These are phyloP conservation scores for Cynanchum wilfordii DNA, from an alignment of 257 asterid genomes.

Conservation along the genomic window DNA sequence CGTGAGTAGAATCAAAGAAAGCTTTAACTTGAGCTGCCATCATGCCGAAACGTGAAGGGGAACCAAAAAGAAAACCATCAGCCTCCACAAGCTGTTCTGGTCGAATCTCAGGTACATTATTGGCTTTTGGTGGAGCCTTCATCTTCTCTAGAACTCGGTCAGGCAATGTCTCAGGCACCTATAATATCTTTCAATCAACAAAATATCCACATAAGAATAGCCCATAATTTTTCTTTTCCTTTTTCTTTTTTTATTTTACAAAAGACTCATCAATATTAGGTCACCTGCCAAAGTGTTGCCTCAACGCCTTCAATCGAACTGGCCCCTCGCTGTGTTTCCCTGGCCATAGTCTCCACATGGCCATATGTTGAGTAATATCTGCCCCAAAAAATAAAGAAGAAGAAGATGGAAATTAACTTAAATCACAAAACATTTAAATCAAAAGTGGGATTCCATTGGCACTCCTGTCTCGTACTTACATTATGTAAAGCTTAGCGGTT, in stretches of 20 bases:
- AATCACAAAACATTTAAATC: neutral
- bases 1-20: constrained; percentile 68
- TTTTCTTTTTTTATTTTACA: neutral
- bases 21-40: constrained; percentile 95
- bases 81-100: constrained; percentile 86
- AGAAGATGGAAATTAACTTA: neutral
- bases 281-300: constrained; percentile 87
- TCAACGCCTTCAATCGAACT: constrained; percentile 68
- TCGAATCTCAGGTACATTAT: constrained; percentile 68
- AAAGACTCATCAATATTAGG: neutral
- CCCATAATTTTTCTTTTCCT: neutral
- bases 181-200: constrained; percentile 18
- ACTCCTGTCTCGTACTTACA: constrained; percentile 35
- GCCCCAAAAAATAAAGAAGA: constrained; percentile 7
- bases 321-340: constrained; percentile 75
- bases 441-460: neutral
- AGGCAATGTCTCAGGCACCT: constrained; percentile 87
- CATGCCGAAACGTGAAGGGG: constrained; percentile 89
- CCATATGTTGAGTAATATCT: constrained; percentile 86
- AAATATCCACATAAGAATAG: constrained; percentile 1
- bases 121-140: constrained; percentile 72
- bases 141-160: constrained; percentile 59
- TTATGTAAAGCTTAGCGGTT: constrained; percentile 57
- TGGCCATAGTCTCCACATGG: constrained; percentile 81
- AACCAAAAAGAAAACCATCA: constrained; percentile 85